Evolutionary conservation across 1,284 basidiomycete genomes (phyloP), one percentile per base, ranked within the genome.

Genomic region (Athelia sp.): DNA sequence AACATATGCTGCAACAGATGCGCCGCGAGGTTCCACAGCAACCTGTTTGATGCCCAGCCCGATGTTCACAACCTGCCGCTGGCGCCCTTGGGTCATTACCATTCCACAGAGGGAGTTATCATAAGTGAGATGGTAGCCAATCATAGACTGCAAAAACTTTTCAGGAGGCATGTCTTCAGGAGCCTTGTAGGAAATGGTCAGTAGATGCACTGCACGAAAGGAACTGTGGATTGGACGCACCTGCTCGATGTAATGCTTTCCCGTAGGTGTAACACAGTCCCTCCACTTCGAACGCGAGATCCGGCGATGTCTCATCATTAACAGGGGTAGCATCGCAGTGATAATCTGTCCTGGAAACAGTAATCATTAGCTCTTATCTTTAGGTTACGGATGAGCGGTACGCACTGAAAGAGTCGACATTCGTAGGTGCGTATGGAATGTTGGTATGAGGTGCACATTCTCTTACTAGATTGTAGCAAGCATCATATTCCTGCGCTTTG

Each of bases 161-260:
- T 82, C 78, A 29, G 81, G 77, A 3, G 81, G 73, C 66, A 82
- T 75, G 52, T 76, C 75, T 52, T 83, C 80, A 17, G 70, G 67
- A 14, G 70, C 66, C 68, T 74, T 22, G 6, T n/a, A 22, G 53
- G 22, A 36, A 15, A 49, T 44, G n/a, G 9, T 23, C 26, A 15
- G 32, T 35, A 34, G 29, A 18, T 22, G 43, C 19, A 13, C 29
- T 32, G 57, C n/a, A 56, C 15, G 63, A 61, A 56, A 63, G 36
- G 40, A 18, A 43, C 31, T 22, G 32, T 42, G 24, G 45, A 52
- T n/a, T 31, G 46, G 51, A 68, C 75, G 48, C 51, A 85, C 84
- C 74, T 86, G 84, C 56, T 89, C 85, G 51, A 90, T 90, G 82
- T 84, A 89, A 54, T 85, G 86, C 56, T 90, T 90, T 35, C 85